Evolutionary conservation across 192 early-diverging fungal species (phyloP), one percentile per base, ranked within the genome.

Genomic region (Powellomyces hirtus): DNA sequence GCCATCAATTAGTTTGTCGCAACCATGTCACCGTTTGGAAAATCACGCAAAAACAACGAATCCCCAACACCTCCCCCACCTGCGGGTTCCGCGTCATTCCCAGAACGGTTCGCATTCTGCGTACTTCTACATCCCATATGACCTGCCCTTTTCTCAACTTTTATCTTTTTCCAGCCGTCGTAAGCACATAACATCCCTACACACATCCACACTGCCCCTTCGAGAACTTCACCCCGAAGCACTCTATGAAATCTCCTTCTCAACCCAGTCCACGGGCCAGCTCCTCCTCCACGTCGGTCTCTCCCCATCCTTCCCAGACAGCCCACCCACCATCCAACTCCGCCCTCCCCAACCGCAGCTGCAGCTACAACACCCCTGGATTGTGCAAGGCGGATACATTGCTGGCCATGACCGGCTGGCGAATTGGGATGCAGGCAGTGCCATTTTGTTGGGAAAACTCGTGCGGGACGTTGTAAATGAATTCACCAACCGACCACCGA

Each of bases 351-450:
- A n/a, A n/a, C n/a, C n/a, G n/a, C n/a, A n/a, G n/a, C n/a, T n/a
- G n/a, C n/a, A n/a, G n/a, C n/a, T n/a, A n/a, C n/a, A n/a, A n/a
- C 86, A 85, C 61, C 76, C 84, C 6, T 87, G 82, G 86, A 71
- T 87, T 1, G 35, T 33, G 6, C 52, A 64, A 2, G 65, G 75
- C 16, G 78, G 59, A 64, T n/a, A 62, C 37, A 35, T 87, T n/a
- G 77, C 74, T 16, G 75, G 78, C 38, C 84, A 80, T 56, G 80
- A 77, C 4, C 53, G 72, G 49, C 60, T 78, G 1, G 33, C 53
- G 2, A 38, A 16, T 4, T 84, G 82, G 82, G 71, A 72, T 7
- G 22, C 14, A 20, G 45, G 44, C 16, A 55, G 55, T 0, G 72
- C 75, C 44, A 70, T 70, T 4, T 81, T 73, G 40, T 53, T 89